Percentiles rank a stretch among this genome's conserved stretches.
phyloP scores from a whole-genome alignment of 2,329 filamentous ascomycete species.

The Dothidotthia symphoricarpi region DNA sequence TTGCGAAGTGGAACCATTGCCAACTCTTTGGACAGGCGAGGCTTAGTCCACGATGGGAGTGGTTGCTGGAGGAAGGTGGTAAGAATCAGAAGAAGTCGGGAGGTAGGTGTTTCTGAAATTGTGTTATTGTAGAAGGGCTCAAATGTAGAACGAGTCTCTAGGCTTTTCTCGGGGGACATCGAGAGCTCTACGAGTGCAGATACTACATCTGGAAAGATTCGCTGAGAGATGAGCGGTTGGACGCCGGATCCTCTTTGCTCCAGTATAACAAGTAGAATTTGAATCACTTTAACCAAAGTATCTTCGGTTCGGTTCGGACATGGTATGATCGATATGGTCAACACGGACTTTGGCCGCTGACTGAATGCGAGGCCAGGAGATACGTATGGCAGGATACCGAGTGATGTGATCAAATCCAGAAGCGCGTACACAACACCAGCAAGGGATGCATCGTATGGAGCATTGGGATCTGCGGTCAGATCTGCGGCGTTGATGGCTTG shows the following conservation, averaged over 20 bases:
- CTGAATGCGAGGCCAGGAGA: constrained; percentile 34
- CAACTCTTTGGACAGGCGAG: constrained; percentile 57
- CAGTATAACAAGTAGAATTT: constrained; percentile 24
- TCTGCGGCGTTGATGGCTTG: constrained; percentile 38
- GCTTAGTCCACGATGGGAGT: constrained; percentile 60
- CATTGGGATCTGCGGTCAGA: constrained; percentile 27
- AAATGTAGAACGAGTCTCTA: constrained; percentile 12
- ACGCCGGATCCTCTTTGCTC: constrained; percentile 31
- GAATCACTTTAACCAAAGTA: constrained; percentile 15
- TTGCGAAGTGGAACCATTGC: constrained; percentile 60
- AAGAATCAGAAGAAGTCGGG: constrained; percentile 59
- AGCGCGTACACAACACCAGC: constrained; percentile 41
- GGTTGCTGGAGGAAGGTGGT: constrained; percentile 64
- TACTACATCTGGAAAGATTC: constrained; percentile 37
- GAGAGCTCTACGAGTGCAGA: constrained; percentile 38
- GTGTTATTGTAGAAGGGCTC: constrained; percentile 16
- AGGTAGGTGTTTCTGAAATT: constrained; percentile 45
- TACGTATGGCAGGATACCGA: constrained; percentile 38
- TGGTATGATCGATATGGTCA: constrained; percentile 16
- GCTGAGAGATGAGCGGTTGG: constrained; percentile 38
- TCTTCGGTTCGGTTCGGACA: constrained; percentile 9
- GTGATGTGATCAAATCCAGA: constrained; percentile 35
- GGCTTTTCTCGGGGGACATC: constrained; percentile 25
- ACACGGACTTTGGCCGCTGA: constrained; percentile 37
- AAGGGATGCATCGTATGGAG: constrained; percentile 42